Conservation (phyloP, 768 basidiomycete species). For the Mycena epipterygia region DNA sequence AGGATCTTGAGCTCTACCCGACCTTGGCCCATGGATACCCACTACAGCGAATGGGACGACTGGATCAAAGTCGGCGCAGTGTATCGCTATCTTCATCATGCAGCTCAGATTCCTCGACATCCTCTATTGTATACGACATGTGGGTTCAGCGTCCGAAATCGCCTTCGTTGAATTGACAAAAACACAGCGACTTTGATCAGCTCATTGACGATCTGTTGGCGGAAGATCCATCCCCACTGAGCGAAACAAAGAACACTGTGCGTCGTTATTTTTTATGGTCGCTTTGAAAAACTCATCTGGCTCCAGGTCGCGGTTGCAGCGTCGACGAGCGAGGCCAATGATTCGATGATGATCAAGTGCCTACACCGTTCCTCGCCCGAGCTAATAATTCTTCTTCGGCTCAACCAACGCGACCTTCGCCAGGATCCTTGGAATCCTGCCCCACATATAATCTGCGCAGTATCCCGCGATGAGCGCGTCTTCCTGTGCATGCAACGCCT, state of each 20-base stretch:
- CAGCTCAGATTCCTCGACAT: constrained; percentile 46
- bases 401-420: constrained; percentile 60
- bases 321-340: constrained; percentile 39
- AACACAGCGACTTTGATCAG: constrained; percentile 47
- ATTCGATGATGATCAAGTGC: constrained; percentile 58
- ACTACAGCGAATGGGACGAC: constrained; percentile 23
- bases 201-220: constrained; percentile 48
- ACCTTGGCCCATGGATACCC: constrained; percentile 28
- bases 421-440: constrained; percentile 69
- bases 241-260: constrained; percentile 41
- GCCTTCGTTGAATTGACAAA: neutral
- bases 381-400: constrained; percentile 54
- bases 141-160: constrained; percentile 25
- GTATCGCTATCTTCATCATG: constrained; percentile 30
- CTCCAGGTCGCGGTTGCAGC: constrained; percentile 51
- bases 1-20: constrained; percentile 27
- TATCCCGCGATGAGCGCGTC: constrained; percentile 56
- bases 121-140: constrained; percentile 49
- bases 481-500: constrained; percentile 62
- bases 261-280: neutral
- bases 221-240: constrained; percentile 38
- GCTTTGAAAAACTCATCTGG: neutral
- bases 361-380: constrained; percentile 53
- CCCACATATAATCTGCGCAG: constrained; percentile 60
- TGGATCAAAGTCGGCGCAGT: neutral